Conservation (phyloP, 208 protist species). For the Willaertia magna region DNA sequence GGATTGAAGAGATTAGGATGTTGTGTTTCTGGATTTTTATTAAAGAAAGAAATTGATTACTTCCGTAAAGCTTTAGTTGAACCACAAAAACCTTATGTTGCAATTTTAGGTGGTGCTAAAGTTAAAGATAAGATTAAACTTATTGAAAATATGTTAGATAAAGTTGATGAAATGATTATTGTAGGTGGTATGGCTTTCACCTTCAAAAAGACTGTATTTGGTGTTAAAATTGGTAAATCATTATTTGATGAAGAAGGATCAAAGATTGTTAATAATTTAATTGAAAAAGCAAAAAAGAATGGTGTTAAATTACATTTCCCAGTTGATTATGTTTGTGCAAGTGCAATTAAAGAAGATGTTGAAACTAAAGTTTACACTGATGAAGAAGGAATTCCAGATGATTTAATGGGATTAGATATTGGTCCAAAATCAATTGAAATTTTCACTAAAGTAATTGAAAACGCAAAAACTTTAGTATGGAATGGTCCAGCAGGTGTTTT, state of each 20-base stretch:
- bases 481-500: slow-evolving; percentile 95
- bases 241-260: slow-evolving; percentile 29
- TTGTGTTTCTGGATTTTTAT: slow-evolving; percentile 84
- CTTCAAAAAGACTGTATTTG: slow-evolving; percentile 37
- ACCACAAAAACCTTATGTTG: slow-evolving; percentile 70
- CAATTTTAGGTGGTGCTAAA: slow-evolving; percentile 86
- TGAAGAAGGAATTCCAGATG: slow-evolving; percentile 1
- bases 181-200: slow-evolving; percentile 81
- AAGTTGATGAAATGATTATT: slow-evolving; percentile 83
- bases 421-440: slow-evolving; percentile 70
- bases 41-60: slow-evolving; percentile 96
- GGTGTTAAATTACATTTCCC: slow-evolving; percentile 91
- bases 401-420: slow-evolving; percentile 83
- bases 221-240: slow-evolving; percentile 25
- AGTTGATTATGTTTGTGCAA: slow-evolving; percentile 85
- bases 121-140: slow-evolving; percentile 83
- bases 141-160: slow-evolving; percentile 81
- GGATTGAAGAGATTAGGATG: slow-evolving; percentile 36
- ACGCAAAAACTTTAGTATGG: slow-evolving; percentile 85
- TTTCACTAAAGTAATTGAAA: slow-evolving; percentile 57
- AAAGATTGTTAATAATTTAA: slow-evolving; percentile 53
- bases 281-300: slow-evolving; percentile 81
- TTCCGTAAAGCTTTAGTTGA: slow-evolving; percentile 81
- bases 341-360: slow-evolving; percentile 64
- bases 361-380: neutral